Evolutionary conservation across 371 early-diverging fungal species (phyloP).

Genomic region (Nematocida parisii): DNA sequence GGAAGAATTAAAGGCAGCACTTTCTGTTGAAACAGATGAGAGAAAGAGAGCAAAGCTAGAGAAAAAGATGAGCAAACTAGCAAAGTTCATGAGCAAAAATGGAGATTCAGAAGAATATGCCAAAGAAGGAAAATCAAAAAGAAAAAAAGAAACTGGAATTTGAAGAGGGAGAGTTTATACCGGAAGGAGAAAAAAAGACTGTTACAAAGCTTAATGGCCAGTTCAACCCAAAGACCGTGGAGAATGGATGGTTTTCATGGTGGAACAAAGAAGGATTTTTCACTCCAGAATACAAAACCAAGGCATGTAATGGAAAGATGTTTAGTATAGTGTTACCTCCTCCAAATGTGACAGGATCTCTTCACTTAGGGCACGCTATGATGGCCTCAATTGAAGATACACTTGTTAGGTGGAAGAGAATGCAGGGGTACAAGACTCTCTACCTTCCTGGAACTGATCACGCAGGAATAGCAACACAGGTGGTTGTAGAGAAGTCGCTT

Average conservation of each 20-base stretch:
- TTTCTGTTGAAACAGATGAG: conserved; percentile 46
- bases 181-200: conserved; percentile 54
- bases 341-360: conserved; percentile 95
- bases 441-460: conserved; percentile 97
- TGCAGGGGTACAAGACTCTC: conserved; percentile 87
- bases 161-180: conserved; percentile 31
- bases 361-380: conserved; percentile 95
- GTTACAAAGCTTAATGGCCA: conserved; percentile 32
- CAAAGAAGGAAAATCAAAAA: conserved; percentile 32
- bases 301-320: conserved; percentile 71
- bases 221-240: conserved; percentile 86
- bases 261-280: conserved; percentile 87
- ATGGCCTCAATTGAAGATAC: conserved; percentile 92
- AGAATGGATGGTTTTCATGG: conserved; percentile 90
- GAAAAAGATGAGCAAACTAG: conserved; percentile 81
- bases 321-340: conserved; percentile 93
- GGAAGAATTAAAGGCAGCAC: conserved; percentile 32
- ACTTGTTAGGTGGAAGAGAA: conserved; percentile 86
- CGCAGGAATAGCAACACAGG: conserved; percentile 96
- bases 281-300: conserved; percentile 77
- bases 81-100: conserved; percentile 85
- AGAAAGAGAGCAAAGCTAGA: conserved; percentile 77
- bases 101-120: conserved; percentile 58
- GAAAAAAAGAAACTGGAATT: conserved; percentile 36
- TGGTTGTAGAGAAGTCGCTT: conserved; percentile 90